Evolutionary conservation across 768 basidiomycete species (phyloP).

Genomic region (Lactarius akahatsu): DNA sequence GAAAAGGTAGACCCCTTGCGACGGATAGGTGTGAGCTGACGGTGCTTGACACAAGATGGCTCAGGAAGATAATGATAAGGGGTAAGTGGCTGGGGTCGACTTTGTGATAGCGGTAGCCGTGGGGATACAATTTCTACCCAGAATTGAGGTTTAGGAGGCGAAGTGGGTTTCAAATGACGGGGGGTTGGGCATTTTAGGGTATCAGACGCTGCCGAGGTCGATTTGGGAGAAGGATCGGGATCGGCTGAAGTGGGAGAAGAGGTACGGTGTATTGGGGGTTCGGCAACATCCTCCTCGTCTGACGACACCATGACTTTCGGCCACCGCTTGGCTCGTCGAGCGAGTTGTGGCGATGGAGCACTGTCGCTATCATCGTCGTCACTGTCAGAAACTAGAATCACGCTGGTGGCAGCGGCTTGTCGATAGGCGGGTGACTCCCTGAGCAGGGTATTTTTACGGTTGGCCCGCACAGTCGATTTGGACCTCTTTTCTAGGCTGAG

Average conservation of each 20-base stretch:
- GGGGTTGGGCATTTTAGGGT: not conserved
- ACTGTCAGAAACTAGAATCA: slow-evolving; percentile 23
- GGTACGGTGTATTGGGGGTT: slow-evolving; percentile 2
- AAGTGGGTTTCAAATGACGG: not conserved
- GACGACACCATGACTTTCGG: slow-evolving; percentile 42
- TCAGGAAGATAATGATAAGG: slow-evolving; percentile 7
- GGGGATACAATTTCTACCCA: slow-evolving; percentile 18
- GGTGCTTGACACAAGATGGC: slow-evolving; percentile 40
- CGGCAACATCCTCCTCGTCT: slow-evolving; percentile 45
- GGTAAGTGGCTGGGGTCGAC: slow-evolving; percentile 14
- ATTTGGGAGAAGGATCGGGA: not conserved
- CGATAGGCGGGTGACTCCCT: slow-evolving; percentile 18
- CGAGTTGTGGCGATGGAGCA: slow-evolving; percentile 21
- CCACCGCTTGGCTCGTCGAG: slow-evolving; percentile 28
- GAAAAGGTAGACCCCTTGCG: slow-evolving; percentile 39
- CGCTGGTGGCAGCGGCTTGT: not conserved
- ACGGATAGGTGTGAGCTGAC: slow-evolving; percentile 69
- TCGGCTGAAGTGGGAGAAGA: not conserved
- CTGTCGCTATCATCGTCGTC: slow-evolving; percentile 32
- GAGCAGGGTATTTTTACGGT: slow-evolving; percentile 28
- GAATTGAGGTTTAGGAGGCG: slow-evolving; percentile 10
- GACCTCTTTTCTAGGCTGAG: slow-evolving; percentile 64
- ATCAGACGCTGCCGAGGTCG: not conserved
- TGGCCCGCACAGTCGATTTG: slow-evolving; percentile 43
- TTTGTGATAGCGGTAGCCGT: slow-evolving; percentile 4